Evolutionary conservation across 768 basidiomycete genomes (phyloP).

Genomic region (Galerina marginata): DNA sequence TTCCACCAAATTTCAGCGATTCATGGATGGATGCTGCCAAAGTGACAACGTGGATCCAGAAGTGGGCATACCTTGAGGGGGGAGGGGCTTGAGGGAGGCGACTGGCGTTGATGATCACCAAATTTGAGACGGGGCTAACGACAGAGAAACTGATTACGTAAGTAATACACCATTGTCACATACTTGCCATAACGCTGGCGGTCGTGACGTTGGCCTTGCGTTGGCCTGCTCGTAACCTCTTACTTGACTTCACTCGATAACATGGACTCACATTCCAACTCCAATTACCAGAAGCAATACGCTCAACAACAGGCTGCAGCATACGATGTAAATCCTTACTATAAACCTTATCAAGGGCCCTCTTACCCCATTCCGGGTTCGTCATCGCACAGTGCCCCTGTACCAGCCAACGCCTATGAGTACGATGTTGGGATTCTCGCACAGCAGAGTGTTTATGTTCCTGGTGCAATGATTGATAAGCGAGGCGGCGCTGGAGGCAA

Average conservation of each 20-base stretch:
- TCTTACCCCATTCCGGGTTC: slow-evolving; percentile 69
- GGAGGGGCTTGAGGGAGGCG: slow-evolving; percentile 29
- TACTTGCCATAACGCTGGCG: no score
- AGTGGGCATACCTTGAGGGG: slow-evolving; percentile 46
- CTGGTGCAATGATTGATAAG: slow-evolving; percentile 90
- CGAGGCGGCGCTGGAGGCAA: slow-evolving; percentile 86
- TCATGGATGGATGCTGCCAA: background rate
- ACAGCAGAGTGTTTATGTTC: slow-evolving; percentile 91
- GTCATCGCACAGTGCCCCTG: slow-evolving; percentile 76
- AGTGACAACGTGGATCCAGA: background rate
- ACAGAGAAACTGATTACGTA: slow-evolving; percentile 31
- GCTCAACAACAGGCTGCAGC: slow-evolving; percentile 55
- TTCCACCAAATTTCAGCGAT: slow-evolving; percentile 7
- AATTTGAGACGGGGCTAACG: slow-evolving; percentile 20
- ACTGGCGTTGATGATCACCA: slow-evolving; percentile 33
- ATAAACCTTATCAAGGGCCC: slow-evolving; percentile 80
- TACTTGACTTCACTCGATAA: slow-evolving; percentile 9
- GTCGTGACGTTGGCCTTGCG: no score
- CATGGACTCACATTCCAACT: slow-evolving; percentile 51
- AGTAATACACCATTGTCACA: slow-evolving; percentile 14
- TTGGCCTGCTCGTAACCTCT: no score
- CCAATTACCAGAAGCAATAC: slow-evolving; percentile 58
- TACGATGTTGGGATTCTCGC: slow-evolving; percentile 91
- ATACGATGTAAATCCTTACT: slow-evolving; percentile 79
- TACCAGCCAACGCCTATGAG: slow-evolving; percentile 90